Conservation (phyloP, 495 filamentous ascomycete species). For the Aspergillus cavernicola region DNA sequence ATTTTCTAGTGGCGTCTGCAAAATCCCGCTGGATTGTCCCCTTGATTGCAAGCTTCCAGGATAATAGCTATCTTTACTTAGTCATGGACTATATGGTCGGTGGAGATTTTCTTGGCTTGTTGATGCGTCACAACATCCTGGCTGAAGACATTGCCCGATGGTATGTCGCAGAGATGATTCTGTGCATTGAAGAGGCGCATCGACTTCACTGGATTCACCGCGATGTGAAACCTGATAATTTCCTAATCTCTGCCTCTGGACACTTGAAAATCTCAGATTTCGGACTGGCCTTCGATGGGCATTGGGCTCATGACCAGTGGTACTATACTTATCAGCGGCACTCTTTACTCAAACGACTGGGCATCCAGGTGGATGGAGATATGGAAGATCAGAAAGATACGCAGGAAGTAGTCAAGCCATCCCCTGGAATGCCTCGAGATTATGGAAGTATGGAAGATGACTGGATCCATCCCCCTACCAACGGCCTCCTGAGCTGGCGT, state of each 20-base stretch:
- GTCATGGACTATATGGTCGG: slow-evolving; percentile 98
- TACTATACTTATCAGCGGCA: slow-evolving; percentile 83
- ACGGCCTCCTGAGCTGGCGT: slow-evolving; percentile 66
- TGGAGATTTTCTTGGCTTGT: slow-evolving; percentile 82
- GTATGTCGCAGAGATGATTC: slow-evolving; percentile 92
- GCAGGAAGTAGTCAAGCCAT: slow-evolving; percentile 30
- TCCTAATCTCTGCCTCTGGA: slow-evolving; percentile 80
- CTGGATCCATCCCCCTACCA: slow-evolving; percentile 13
- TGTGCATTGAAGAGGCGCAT: slow-evolving; percentile 92
- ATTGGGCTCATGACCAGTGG: slow-evolving; percentile 84
- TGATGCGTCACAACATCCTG: slow-evolving; percentile 78
- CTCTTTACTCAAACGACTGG: slow-evolving; percentile 67
- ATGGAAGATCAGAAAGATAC: slow-evolving; percentile 58
- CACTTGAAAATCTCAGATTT: slow-evolving; percentile 96
- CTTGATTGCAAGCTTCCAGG: slow-evolving; percentile 85
- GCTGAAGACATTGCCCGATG: slow-evolving; percentile 73
- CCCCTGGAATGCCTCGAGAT: neutral
- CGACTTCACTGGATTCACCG: slow-evolving; percentile 84
- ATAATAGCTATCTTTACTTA: slow-evolving; percentile 76
- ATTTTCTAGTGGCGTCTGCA: slow-evolving; percentile 83
- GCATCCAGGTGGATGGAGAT: slow-evolving; percentile 73
- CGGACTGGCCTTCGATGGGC: slow-evolving; percentile 88
- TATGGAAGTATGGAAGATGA: slow-evolving; percentile 12
- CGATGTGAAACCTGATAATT: slow-evolving; percentile 96
- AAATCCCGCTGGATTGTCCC: slow-evolving; percentile 84